Percentiles rank a stretch among this genome's conserved stretches.
These are phyloP conservation scores for Drechslerella dactyloides DNA, from an alignment of 2,329 filamentous ascomycete species.

Conservation along the genomic window DNA sequence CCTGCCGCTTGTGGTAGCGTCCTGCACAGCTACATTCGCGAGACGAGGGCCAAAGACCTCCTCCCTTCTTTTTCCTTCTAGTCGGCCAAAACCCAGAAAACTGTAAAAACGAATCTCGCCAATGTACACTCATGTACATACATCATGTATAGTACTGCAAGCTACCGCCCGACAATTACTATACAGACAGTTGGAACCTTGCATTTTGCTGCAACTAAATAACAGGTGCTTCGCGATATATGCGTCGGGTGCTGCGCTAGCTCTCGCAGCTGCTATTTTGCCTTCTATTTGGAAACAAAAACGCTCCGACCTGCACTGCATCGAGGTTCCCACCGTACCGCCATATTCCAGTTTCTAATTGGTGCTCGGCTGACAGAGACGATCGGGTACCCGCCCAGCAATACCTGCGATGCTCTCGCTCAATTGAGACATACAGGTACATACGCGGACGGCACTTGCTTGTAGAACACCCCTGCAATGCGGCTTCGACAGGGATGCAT, in stretches of 20 bases:
- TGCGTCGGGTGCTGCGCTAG: slow-evolving; percentile 38
- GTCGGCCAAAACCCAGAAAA: slow-evolving; percentile 48
- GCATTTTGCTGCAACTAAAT: slow-evolving; percentile 5
- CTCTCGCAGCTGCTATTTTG: slow-evolving; percentile 18
- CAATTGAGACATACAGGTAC: not conserved
- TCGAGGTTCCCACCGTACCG: not conserved
- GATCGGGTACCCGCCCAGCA: slow-evolving; percentile 23
- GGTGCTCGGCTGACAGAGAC: slow-evolving; percentile 1
- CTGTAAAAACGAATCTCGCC: slow-evolving; percentile 9
- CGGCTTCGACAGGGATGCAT: slow-evolving; percentile 24
- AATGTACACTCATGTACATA: slow-evolving; percentile 18
- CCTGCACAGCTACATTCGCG: slow-evolving; percentile 46
- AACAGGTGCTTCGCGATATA: slow-evolving; percentile 17
- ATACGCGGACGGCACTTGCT: not conserved
- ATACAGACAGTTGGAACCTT: slow-evolving; percentile 26
- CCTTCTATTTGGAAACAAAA: not conserved
- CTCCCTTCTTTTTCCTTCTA: slow-evolving; percentile 4
- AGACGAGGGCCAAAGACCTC: slow-evolving; percentile 36
- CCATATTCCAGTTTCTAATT: not conserved
- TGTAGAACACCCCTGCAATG: too few relatives aligned
- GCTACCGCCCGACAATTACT: slow-evolving; percentile 39
- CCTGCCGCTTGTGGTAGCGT: slow-evolving; percentile 48
- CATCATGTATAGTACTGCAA: slow-evolving; percentile 35
- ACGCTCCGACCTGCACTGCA: not conserved
- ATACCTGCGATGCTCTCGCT: slow-evolving; percentile 20